Base-by-base conservation (phyloP, 768 basidiomycete genomes). In the Boletus rubropictus region DNA sequence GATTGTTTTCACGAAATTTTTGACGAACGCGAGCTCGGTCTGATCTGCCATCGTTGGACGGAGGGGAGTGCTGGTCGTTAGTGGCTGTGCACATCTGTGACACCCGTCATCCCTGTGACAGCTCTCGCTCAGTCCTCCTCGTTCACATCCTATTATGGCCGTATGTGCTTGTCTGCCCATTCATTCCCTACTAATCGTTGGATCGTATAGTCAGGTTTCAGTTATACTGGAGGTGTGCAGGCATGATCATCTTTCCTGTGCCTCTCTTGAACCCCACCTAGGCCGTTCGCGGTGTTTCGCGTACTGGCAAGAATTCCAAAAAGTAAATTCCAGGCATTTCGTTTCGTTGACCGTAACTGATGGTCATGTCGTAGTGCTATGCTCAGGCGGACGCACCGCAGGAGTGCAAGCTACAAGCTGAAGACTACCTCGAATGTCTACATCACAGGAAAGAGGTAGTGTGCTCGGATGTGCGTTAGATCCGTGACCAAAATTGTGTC, bases 361-460 rank as follows among this genome's bases (percentile, higher is more conserved):
- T 41, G 49, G 21, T 9, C 15, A 15, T 7, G 39, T 9, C 49
- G 20, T 50, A 94, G 89, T 97, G 93, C 69, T 96, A 94, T 63
- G 84, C 86, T 5, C 73, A 78, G 48, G 79, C 91, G 32, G 87
- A 92, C 58, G 72, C 72, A 38, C 92, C 93, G 0, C 66, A 68
- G 40, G 73, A 86, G 58, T 97, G 94, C 66, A 72, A 74, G 14
- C 67, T 76, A 14, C 82, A 80, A 51, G 79, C 79, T 42, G 86
- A 86, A 52, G 93, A 95, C 67, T 97, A 97, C 69, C 62, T 94
- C 46, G 91, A 94, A 64, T 96, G 94, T 66, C 69, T 97, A 48
- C 92, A 95, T 64, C 81, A 84, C 61, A 81, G 79, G 22, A 86
- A 93, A 69, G 90, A 92, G 81, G 94, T 91, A 53, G 80, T 25